Base-by-base conservation (phyloP, 1,139 yeast genomes). In the Eremothecium coryli region DNA sequence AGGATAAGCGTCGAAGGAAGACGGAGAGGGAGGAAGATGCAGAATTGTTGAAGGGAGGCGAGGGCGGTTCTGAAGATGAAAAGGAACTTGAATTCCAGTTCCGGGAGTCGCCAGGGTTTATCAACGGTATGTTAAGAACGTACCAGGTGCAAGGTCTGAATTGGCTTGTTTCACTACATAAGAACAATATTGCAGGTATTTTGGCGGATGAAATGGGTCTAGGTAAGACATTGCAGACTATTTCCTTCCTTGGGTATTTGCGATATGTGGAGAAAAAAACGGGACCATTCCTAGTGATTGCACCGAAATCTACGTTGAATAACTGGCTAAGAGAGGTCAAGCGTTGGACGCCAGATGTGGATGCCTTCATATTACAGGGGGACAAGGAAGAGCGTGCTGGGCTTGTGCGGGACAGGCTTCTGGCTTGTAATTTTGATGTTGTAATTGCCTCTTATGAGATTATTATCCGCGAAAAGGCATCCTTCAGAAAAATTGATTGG, bases 191-290 rank as follows among this genome's bases (percentile, higher is more conserved):
- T 37, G 77, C 93, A 1, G 97, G 97, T 32, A 88, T 90, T 32
- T 68, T 90, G 39, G 98, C 98, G 7, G 98, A 90, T 61, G 98
- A 90, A 60, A 90, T 90, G 98, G 98, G 98, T 2, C 69, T 90
- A 39, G 98, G 98, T 40, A 90, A 90, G 56, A 90, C 98, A 1
- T 66, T 90, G 40, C 98, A 90, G 58, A 85, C 96, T 0, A 85
- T 90, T 40, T 76, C 97, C 4, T 81, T 81, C 46, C 61, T 81
- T 36, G 90, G 90, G 1, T 80, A 76, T 49, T 61, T 81, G 33
- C 65, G 90, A 42, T 78, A 73, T 50, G 60, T 73, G 35, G 72
- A 68, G 46, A 61, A 69, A 10, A 66, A 76, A 23, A 70, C 67
- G 38, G 93, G 93, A 0, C 93, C 90, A 1, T 84, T 76, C 54